Conservation (phyloP, 805 yeast genomes). For the Babjeviella inositovora region DNA sequence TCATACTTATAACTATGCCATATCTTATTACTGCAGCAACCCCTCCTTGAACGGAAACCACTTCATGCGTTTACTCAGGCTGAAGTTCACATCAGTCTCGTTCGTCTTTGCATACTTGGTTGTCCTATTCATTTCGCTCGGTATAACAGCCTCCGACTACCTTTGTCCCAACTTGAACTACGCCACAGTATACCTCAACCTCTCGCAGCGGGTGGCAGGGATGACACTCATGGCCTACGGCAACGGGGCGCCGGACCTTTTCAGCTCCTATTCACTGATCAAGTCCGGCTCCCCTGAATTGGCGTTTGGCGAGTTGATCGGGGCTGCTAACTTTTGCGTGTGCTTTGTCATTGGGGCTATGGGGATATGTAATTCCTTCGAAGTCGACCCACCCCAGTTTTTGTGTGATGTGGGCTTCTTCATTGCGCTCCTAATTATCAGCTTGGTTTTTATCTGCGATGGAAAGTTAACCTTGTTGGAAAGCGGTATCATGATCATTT, state of each 20-base stretch:
- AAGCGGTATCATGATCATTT: conserved; percentile 35
- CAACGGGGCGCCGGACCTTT: conserved; percentile 83
- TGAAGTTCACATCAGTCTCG: conserved; percentile 2
- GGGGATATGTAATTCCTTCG: conserved; percentile 38
- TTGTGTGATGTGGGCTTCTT: conserved; percentile 49
- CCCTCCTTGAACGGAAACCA: too few relatives aligned
- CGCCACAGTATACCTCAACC: conserved; percentile 40
- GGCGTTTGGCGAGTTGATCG: conserved; percentile 84
- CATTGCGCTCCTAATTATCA: conserved; percentile 24
- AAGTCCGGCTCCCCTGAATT: conserved; percentile 50
- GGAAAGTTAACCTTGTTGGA: conserved; percentile 38
- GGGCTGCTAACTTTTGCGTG: conserved; percentile 74
- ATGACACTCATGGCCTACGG: conserved; percentile 82
- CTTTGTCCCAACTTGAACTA: conserved; percentile 65
- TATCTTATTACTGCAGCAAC: conserved; percentile 6
- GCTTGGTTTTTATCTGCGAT: conserved; percentile 35
- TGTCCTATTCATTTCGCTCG: conserved; percentile 44
- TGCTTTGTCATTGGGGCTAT: conserved; percentile 72
- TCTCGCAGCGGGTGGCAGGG: conserved; percentile 73
- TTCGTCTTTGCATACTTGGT: conserved; percentile 10
- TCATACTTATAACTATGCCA: conserved; percentile 7
- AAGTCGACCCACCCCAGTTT: conserved; percentile 35
- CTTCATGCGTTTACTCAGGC: conserved; percentile 2
- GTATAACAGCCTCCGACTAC: conserved; percentile 69
- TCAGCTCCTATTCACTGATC: conserved; percentile 76